phyloP scores from a whole-genome alignment of 352 stramenopile species.

The Pythium chondricola region DNA sequence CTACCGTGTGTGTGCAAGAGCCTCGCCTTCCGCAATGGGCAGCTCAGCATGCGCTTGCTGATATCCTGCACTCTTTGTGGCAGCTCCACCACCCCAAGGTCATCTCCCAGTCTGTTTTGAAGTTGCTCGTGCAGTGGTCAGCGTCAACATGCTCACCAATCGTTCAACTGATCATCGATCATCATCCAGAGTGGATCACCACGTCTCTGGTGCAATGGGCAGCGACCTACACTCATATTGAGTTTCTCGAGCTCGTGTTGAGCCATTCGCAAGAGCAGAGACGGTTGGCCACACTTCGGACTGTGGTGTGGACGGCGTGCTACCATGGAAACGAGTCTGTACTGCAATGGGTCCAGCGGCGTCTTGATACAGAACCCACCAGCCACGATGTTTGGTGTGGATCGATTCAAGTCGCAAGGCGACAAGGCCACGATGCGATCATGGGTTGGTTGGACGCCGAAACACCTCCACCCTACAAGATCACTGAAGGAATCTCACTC shows the following conservation, averaged over 20 bases:
- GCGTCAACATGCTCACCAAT: not conserved
- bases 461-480: no score
- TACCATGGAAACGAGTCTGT: no score
- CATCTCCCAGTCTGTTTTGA: not conserved
- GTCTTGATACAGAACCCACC: no score
- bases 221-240: constrained; percentile 1
- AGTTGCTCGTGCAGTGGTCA: not conserved
- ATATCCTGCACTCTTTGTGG: not conserved
- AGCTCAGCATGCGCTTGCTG: constrained; percentile 1
- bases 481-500: no score
- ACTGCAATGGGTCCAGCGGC: no score
- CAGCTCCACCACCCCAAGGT: not conserved
- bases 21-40: not conserved
- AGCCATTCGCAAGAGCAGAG: not conserved
- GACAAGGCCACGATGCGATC: no score
- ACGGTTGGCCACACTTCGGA: not conserved
- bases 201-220: constrained; percentile 3
- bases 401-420: no score
- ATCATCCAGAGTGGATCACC: constrained; percentile 1
- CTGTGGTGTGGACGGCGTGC: not conserved
- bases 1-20: not conserved
- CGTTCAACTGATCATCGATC: not conserved
- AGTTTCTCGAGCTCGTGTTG: not conserved
- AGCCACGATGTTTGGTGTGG: no score
- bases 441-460: no score